Conservation (phyloP, 768 basidiomycete species). For the Mycena polygramma region DNA sequence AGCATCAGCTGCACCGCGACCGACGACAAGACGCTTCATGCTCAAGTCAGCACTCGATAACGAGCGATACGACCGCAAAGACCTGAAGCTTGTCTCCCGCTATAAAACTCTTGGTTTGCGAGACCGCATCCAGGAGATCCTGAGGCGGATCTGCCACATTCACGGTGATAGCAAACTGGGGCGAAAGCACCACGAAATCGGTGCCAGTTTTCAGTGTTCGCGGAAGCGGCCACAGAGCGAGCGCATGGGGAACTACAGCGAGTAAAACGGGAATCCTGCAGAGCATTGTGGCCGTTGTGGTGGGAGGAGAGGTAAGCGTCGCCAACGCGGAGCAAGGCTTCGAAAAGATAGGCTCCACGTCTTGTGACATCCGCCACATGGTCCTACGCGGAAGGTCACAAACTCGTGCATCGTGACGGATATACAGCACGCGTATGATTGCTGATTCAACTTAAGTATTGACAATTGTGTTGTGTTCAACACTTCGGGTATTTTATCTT, state of each 20-base stretch:
- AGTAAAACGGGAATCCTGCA: not conserved
- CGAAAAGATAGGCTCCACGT: not conserved
- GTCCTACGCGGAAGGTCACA: too few relatives aligned
- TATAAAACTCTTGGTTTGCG: conserved; percentile 59
- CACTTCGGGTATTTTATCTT: too few relatives aligned
- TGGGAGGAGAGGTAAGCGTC: not conserved
- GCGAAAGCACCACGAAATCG: conserved; percentile 60
- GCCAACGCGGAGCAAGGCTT: not conserved
- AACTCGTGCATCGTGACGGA: too few relatives aligned
- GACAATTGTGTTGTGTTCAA: too few relatives aligned
- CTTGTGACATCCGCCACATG: not conserved
- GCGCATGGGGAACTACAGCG: conserved; percentile 5
- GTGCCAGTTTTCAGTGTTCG: conserved; percentile 58
- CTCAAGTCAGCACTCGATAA: conserved; percentile 7
- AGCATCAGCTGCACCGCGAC: conserved; percentile 66
- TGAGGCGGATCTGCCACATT: conserved; percentile 58
- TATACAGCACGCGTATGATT: too few relatives aligned
- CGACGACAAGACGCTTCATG: conserved; percentile 62
- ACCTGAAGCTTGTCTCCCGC: conserved; percentile 66
- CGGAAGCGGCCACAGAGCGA: conserved; percentile 65
- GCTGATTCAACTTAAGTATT: too few relatives aligned
- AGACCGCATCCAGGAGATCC: conserved; percentile 72
- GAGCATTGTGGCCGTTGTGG: conserved; percentile 7
- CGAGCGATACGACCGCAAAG: not conserved
- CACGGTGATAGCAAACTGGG: conserved; percentile 64